Conservation (phyloP, 805 yeast genomes). For the Myxozyma melibiosi region DNA sequence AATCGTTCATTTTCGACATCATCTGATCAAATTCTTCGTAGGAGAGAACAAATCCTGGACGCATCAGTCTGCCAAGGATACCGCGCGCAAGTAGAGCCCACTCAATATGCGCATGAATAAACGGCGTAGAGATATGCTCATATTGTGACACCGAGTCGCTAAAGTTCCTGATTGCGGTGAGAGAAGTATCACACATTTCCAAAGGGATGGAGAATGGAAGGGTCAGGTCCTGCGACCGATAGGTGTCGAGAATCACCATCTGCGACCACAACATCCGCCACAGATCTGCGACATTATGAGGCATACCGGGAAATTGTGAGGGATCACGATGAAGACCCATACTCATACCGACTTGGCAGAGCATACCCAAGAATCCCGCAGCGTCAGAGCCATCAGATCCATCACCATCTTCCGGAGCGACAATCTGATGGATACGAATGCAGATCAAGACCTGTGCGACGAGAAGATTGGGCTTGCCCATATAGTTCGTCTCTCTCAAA, state of each 20-base stretch:
- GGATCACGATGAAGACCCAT: constrained; percentile 41
- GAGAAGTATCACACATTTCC: constrained; percentile 24
- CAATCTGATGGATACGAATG: constrained; percentile 34
- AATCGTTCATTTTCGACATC: constrained; percentile 7
- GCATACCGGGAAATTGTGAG: constrained; percentile 25
- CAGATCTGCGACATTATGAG: constrained; percentile 23
- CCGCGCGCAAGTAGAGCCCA: constrained; percentile 26
- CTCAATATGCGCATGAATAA: constrained; percentile 18
- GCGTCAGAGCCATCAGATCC: constrained; percentile 35
- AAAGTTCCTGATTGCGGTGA: neutral
- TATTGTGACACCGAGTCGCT: neutral
- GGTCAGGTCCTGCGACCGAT: constrained; percentile 31
- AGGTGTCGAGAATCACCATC: constrained; percentile 35
- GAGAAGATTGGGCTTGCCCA: constrained; percentile 27
- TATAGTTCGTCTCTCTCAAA: constrained; percentile 28
- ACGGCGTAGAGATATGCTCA: constrained; percentile 22
- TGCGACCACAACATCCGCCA: constrained; percentile 38
- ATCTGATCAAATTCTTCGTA: constrained; percentile 9
- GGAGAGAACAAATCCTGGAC: constrained; percentile 11
- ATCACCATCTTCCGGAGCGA: constrained; percentile 36
- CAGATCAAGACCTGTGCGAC: constrained; percentile 31
- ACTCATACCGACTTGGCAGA: constrained; percentile 35
- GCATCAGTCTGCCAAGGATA: constrained; percentile 10
- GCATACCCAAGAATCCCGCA: constrained; percentile 33
- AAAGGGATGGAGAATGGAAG: constrained; percentile 25